A percentile compares a stretch with the other conserved stretches of the same genome.
Evolutionary conservation across 2,329 filamentous ascomycete genomes (phyloP).

Genomic region (Fusarium floridanum): DNA sequence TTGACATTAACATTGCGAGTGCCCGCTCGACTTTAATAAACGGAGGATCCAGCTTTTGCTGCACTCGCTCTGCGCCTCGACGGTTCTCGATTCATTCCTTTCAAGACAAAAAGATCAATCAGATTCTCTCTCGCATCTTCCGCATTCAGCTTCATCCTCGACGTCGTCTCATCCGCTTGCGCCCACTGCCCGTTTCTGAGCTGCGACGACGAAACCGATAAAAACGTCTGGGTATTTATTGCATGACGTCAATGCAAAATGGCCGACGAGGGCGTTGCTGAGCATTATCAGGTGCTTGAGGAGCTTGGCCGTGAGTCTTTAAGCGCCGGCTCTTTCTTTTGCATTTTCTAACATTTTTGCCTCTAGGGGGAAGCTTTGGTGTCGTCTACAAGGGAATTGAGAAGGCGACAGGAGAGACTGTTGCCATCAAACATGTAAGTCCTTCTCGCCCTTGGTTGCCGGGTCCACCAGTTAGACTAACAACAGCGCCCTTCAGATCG

Average conservation of each 20-base stretch:
- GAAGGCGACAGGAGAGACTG: slow-evolving; percentile 88
- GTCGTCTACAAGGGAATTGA: slow-evolving; percentile 98
- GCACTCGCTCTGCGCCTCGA: slow-evolving; percentile 4
- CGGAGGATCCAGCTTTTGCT: slow-evolving; percentile 27
- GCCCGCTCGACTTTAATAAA: slow-evolving; percentile 39
- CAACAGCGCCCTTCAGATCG: slow-evolving; percentile 74
- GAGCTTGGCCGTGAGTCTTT: slow-evolving; percentile 87
- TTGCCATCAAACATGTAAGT: slow-evolving; percentile 95
- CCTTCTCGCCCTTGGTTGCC: slow-evolving; percentile 19
- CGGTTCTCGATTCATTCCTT: slow-evolving; percentile 10
- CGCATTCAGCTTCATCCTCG: slow-evolving; percentile 9
- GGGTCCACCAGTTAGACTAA: slow-evolving; percentile 30
- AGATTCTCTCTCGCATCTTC: slow-evolving; percentile 5
- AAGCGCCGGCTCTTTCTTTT: not conserved
- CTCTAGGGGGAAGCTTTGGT: slow-evolving; percentile 91
- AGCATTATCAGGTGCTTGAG: slow-evolving; percentile 93
- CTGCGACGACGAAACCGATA: slow-evolving; percentile 11
- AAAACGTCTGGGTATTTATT: slow-evolving; percentile 33
- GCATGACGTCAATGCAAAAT: slow-evolving; percentile 56
- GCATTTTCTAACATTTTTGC: slow-evolving; percentile 14
- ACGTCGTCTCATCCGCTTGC: slow-evolving; percentile 19
- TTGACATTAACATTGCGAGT: slow-evolving; percentile 24
- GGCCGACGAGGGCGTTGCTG: slow-evolving; percentile 77
- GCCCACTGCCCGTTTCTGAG: slow-evolving; percentile 8
- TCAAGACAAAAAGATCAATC: slow-evolving; percentile 5